These are phyloP conservation scores for Hericium rajendrae DNA, from an alignment of 768 basidiomycete genomes.

Conservation along the genomic window DNA sequence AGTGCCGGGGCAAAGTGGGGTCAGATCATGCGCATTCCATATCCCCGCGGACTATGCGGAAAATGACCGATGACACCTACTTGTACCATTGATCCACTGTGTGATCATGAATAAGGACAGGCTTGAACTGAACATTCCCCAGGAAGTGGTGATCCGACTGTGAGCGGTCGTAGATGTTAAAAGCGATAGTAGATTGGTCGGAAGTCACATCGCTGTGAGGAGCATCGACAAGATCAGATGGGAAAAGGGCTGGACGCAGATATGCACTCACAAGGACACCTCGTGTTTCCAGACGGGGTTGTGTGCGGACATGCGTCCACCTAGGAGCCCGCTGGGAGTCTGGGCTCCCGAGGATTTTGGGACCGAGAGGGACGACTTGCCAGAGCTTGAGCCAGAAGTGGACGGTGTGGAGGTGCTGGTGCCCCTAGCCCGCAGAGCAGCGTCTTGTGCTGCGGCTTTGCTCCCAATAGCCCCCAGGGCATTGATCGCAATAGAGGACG, in stretches of 20 bases:
- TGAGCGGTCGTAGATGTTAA: constrained; percentile 89
- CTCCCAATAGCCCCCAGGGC: constrained; percentile 55
- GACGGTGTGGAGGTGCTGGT: constrained; percentile 7
- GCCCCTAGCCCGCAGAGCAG: constrained; percentile 7
- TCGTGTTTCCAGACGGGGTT: constrained; percentile 99
- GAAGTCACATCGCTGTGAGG: constrained; percentile 83
- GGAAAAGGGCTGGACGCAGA: neutral
- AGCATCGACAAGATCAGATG: neutral
- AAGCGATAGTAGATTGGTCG: constrained; percentile 68
- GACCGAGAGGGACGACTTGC: constrained; percentile 12
- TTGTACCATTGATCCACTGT: constrained; percentile 97
- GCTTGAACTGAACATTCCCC: constrained; percentile 86
- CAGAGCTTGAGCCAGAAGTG: constrained; percentile 3
- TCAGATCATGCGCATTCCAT: neutral
- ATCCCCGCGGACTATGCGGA: neutral
- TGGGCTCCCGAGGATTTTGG: constrained; percentile 17
- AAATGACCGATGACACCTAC: constrained; percentile 37
- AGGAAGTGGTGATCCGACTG: constrained; percentile 80
- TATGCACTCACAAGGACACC: constrained; percentile 74
- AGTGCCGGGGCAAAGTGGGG: neutral
- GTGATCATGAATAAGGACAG: constrained; percentile 83
- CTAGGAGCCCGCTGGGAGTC: constrained; percentile 34
- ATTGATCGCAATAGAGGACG: constrained; percentile 54
- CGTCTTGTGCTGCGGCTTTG: constrained; percentile 28
- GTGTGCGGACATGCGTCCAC: constrained; percentile 48